Evolutionary conservation across 768 basidiomycete species (phyloP), one percentile per base, ranked within the genome.

Genomic region (Lactifluus echinatus): DNA sequence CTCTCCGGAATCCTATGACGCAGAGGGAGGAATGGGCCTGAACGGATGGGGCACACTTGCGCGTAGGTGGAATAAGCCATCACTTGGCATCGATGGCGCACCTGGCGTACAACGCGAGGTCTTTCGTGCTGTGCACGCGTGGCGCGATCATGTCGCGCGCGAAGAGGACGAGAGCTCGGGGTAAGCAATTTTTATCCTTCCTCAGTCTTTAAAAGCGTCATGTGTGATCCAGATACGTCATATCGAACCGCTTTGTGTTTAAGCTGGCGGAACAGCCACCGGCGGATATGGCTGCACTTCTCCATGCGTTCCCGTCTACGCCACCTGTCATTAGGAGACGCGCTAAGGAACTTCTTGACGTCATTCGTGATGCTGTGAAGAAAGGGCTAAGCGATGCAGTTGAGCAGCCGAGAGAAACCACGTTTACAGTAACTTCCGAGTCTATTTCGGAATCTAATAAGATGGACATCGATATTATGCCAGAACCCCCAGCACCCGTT

Each of bases 121-220:
- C 15, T 93, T 88, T 69, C 80, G 75, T 56, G 74, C 75, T 2
- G 74, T 95, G 12, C 90, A 94, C 69, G 74, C 72, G 33, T 97
- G 93, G 94, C 76, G 94, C 57, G 93, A 97, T 68, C 66, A 68
- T 11, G 72, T 84, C 1, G 89, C 90, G 2, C 75, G 90, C 49
- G 81, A 85, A 55, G 88, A 92, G 64, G 94, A 97, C 67, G 93
- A 96, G 70, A 89, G 89, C 66, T 79, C 80, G 8, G 74, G 85
- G 85, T 93, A 67, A 44, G 80, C 71, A 6, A 0, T 8, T 26
- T 23, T 4, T 2, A 21, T 29, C 8, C 19, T 46, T 11, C 12
- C 34, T 2, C 8, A 24, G 10, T 43, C 24, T 19, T 53, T 44
- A 48, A 21, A 21, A 48, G 50, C 57, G 19, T 42, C 40, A 63